These are phyloP conservation scores for Symbiodinium pilosum DNA, from an alignment of 73 alveolate genomes.

Conservation along the genomic window DNA sequence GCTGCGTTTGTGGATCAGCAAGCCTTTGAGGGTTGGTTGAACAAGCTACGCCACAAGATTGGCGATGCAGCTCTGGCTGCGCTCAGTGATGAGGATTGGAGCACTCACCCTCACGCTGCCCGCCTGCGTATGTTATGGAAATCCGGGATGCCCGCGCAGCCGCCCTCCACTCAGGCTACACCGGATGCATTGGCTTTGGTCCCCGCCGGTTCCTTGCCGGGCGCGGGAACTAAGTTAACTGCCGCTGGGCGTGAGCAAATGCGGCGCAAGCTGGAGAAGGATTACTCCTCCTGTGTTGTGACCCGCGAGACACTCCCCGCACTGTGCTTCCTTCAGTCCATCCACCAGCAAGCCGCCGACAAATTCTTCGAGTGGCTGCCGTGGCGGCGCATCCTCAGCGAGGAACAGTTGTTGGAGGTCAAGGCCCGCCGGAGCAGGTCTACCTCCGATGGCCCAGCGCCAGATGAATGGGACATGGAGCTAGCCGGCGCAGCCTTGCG, in stretches of 20 bases:
- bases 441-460: background rate
- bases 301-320: background rate
- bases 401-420: background rate
- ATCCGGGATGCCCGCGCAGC: background rate
- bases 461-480: slow-evolving; percentile 22
- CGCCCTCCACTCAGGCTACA: background rate
- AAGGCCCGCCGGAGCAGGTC: background rate
- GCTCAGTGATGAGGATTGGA: background rate
- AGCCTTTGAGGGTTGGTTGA: slow-evolving; percentile 2
- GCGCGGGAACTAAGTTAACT: background rate
- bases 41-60: background rate
- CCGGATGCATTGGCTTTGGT: background rate
- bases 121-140: background rate
- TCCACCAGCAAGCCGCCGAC: background rate
- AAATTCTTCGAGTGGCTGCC: slow-evolving; percentile 45
- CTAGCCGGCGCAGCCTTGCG: background rate
- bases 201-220: background rate
- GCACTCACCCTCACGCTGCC: slow-evolving; percentile 2
- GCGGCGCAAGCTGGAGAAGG: background rate
- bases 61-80: background rate
- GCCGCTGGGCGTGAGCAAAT: background rate
- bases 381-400: slow-evolving; percentile 26
- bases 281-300: background rate
- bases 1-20: no score
- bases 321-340: background rate